phyloP scores from a whole-genome alignment of 2,329 filamentous ascomycete species.

The Pseudovirgaria hyperparasitica region DNA sequence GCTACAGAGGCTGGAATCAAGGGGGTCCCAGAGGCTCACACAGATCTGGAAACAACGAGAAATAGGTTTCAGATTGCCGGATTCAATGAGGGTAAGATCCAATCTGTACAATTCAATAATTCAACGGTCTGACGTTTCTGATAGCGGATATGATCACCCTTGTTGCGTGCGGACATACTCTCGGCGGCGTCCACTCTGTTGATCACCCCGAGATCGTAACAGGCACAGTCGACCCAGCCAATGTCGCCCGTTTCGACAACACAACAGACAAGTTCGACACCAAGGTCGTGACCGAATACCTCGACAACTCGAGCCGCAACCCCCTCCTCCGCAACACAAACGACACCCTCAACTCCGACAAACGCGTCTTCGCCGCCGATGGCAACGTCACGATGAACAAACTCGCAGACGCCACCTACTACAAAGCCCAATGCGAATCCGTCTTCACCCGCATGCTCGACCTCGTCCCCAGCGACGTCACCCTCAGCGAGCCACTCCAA shows the following conservation, averaged over 20 bases:
- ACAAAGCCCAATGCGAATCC: background rate
- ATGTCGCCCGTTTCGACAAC: slow-evolving; percentile 3
- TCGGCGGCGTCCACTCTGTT: slow-evolving; percentile 2
- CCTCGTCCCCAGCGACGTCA: slow-evolving; percentile 1
- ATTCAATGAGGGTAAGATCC: slow-evolving; percentile 3
- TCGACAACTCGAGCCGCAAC: slow-evolving; percentile 1
- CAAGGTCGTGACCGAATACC: slow-evolving; percentile 4
- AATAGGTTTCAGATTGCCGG: slow-evolving; percentile 3
- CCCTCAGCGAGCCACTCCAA: background rate
- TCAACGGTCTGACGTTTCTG: background rate
- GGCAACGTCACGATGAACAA: slow-evolving; percentile 2
- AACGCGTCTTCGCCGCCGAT: slow-evolving; percentile 5
- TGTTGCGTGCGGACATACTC: slow-evolving; percentile 4
- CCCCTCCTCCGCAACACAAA: background rate
- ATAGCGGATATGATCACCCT: slow-evolving; percentile 3
- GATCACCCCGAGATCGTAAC: slow-evolving; percentile 4
- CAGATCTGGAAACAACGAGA: slow-evolving; percentile 3
- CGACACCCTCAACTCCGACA: slow-evolving; percentile 1
- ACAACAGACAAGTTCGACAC: slow-evolving; percentile 2
- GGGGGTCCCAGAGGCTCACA: slow-evolving; percentile 3
- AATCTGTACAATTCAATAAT: background rate
- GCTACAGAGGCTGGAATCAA: slow-evolving; percentile 2
- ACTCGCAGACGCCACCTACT: slow-evolving; percentile 2
- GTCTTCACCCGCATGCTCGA: slow-evolving; percentile 5
- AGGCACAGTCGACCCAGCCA: slow-evolving; percentile 1